Evolutionary conservation across 208 protist species (phyloP), one percentile per base, ranked within the genome.

Genomic region (Acanthamoeba lenticulata): DNA sequence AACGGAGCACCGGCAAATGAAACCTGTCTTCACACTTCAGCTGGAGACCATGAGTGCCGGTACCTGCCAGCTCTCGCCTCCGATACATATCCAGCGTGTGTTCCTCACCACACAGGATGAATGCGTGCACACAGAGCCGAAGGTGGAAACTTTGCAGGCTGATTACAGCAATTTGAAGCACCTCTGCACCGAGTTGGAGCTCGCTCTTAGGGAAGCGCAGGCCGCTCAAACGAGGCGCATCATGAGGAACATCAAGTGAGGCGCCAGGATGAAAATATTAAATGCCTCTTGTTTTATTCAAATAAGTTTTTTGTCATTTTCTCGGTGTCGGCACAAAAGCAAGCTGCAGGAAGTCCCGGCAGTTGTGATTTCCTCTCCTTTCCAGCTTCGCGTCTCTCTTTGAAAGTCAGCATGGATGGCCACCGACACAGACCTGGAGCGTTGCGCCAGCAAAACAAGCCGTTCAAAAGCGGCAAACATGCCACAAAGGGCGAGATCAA

Each of bases 231-330:
- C 89, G 17, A 47, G 89, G 65, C 89, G 89, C 44, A 93, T 93
- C n/a, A 93, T 93, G 89, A 29, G 89, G 27, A 93, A 93, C 89
- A 93, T 93, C 40, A 93, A 93, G 67, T 93, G 45, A 90, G 27
- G n/a, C 7, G 34, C 52, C n/a, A n/a, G n/a, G n/a, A n/a, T n/a
- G n/a, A n/a, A n/a, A n/a, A n/a, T n/a, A n/a, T n/a, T n/a, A n/a
- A n/a, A n/a, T n/a, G n/a, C n/a, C n/a, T n/a, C n/a, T n/a, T n/a
- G n/a, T n/a, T n/a, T n/a, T n/a, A n/a, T n/a, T n/a, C n/a, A n/a
- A n/a, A n/a, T n/a, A n/a, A n/a, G n/a, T n/a, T n/a, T n/a, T n/a
- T n/a, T n/a, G n/a, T n/a, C n/a, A n/a, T n/a, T n/a, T n/a, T n/a
- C n/a, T n/a, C n/a, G n/a, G n/a, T n/a, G n/a, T n/a, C n/a, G n/a